These are phyloP conservation scores for Acacia melanoxylon DNA, from an alignment of 306 rosid genomes.

Conservation along the genomic window DNA sequence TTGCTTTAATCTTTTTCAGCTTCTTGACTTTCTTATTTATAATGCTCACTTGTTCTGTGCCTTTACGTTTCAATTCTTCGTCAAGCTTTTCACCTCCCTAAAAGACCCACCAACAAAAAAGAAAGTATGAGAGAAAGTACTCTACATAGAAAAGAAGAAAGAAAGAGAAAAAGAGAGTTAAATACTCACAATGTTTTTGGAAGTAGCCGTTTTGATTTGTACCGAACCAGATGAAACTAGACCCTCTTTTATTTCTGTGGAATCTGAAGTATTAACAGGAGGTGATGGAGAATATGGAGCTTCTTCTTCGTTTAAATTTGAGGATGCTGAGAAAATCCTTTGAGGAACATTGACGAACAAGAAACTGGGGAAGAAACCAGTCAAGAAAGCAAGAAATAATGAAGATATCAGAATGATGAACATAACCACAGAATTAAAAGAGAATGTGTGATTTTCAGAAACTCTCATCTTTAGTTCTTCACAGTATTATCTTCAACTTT, in stretches of 20 bases:
- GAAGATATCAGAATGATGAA: conserved; percentile 14
- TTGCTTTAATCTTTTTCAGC: conserved; percentile 40
- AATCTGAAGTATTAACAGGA: background rate
- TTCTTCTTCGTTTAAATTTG: background rate
- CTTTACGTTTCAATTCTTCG: conserved; percentile 27
- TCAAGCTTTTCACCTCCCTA: conserved; percentile 32
- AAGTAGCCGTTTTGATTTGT: background rate
- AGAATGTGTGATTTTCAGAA: conserved; percentile 9
- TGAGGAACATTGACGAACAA: conserved; percentile 9
- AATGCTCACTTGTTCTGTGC: background rate
- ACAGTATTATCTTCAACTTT: background rate
- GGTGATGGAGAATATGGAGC: conserved; percentile 19
- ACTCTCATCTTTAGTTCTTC: conserved; percentile 26
- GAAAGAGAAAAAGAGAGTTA: background rate
- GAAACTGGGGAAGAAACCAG: conserved; percentile 15
- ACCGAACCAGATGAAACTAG: background rate
- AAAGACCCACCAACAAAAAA: background rate
- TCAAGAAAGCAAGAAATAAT: conserved; percentile 28
- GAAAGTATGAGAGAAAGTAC: conserved; percentile 8
- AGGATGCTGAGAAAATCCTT: conserved; percentile 13
- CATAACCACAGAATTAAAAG: conserved; percentile 18
- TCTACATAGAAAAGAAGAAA: background rate
- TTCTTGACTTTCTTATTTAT: conserved; percentile 29
- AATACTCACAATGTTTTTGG: conserved; percentile 2
- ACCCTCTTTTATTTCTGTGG: background rate